Conservation (phyloP, 768 basidiomycete species). For the Lepiota venenata region DNA sequence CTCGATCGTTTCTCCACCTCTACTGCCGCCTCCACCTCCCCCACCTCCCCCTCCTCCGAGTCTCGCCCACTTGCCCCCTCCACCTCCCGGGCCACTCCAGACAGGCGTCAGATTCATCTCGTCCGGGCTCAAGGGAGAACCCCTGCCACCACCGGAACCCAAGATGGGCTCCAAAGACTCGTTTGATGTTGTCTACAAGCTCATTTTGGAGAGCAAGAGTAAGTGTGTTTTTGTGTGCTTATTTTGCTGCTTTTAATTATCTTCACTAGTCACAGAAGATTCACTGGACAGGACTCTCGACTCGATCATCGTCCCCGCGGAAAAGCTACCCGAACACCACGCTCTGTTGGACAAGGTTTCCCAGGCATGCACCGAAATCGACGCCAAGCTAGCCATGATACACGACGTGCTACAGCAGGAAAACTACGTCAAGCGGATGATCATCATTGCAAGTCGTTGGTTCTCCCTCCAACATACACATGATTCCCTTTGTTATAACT, state of each 20-base stretch:
- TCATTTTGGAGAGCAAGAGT: slow-evolving; percentile 10
- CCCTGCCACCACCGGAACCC: slow-evolving; percentile 5
- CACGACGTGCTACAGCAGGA: slow-evolving; percentile 12
- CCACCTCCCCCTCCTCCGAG: no score
- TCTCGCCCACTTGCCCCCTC: no score
- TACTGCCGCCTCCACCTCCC: no score
- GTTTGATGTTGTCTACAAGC: slow-evolving; percentile 9
- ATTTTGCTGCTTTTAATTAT: neutral
- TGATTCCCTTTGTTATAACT: no score
- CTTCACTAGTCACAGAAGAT: slow-evolving; percentile 7
- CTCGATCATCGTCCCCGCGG: slow-evolving; percentile 10
- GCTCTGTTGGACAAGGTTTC: slow-evolving; percentile 11
- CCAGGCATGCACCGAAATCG: slow-evolving; percentile 11
- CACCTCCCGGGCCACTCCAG: no score
- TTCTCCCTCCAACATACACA: neutral
- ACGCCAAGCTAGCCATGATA: slow-evolving; percentile 12
- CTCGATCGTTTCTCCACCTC: no score
- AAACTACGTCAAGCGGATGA: slow-evolving; percentile 12
- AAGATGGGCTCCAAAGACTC: slow-evolving; percentile 12
- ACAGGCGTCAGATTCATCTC: slow-evolving; percentile 4
- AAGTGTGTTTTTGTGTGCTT: neutral
- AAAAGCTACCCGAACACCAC: slow-evolving; percentile 11
- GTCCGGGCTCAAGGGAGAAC: slow-evolving; percentile 10
- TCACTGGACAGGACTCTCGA: slow-evolving; percentile 8
- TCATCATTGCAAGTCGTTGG: slow-evolving; percentile 4